These are phyloP conservation scores for Rhizophagus clarus DNA, from an alignment of 192 early-diverging fungal species.

Conservation along the genomic window DNA sequence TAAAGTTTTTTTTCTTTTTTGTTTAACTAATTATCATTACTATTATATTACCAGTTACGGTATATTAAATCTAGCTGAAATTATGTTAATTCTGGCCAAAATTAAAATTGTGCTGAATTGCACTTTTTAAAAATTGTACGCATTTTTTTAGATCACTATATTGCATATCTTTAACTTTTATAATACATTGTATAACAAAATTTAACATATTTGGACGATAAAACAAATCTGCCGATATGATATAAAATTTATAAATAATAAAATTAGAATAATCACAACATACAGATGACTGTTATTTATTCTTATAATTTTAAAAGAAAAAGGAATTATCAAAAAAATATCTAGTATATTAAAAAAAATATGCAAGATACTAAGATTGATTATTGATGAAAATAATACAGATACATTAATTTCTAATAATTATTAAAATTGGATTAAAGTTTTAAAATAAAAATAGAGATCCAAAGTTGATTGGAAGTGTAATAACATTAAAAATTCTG, in stretches of 20 bases:
- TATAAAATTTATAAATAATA: neutral
- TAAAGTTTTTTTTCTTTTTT: too few relatives aligned
- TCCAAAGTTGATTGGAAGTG: neutral
- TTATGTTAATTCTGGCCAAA: too few relatives aligned
- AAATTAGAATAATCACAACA: neutral
- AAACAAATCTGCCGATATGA: too few relatives aligned
- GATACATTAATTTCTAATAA: neutral
- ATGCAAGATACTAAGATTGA: neutral
- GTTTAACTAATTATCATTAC: too few relatives aligned
- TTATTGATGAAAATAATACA: neutral
- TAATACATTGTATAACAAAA: too few relatives aligned
- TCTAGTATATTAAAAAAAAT: neutral
- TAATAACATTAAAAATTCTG: neutral
- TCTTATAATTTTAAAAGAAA: neutral
- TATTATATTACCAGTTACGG: too few relatives aligned
- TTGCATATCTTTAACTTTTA: too few relatives aligned
- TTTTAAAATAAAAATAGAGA: neutral
- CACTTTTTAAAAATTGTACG: too few relatives aligned
- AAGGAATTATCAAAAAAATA: neutral
- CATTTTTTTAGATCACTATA: too few relatives aligned
- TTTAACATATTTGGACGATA: too few relatives aligned
- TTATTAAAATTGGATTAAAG: neutral
- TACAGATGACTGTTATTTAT: neutral
- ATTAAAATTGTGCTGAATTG: too few relatives aligned
- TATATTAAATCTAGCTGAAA: too few relatives aligned